Base-by-base conservation (phyloP, 768 basidiomycete genomes). In the Tricholoma furcatifolium region DNA sequence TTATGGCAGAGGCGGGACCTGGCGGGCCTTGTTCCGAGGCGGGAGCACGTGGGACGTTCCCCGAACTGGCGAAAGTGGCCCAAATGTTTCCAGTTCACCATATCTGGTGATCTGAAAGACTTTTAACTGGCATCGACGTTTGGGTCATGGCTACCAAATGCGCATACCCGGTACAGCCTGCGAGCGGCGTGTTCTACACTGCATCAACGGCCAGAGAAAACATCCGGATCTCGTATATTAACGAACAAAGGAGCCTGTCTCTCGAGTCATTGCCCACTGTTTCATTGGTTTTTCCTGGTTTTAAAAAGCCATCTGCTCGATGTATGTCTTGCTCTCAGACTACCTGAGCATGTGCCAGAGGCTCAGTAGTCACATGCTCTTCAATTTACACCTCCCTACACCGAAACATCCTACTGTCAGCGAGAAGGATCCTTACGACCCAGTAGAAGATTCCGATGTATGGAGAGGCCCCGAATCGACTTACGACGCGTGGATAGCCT, bases 401-500 rank as follows among this genome's bases (percentile, higher is more conserved):
- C 43, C 65, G n/a, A 65, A 64, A 51, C 51, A 59, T 36, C 43
- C 36, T 18, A 38, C 15, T 38, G 5, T 53, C 42, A 42, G 52
- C 6, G 52, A 43, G 14, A 58, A 61, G 30, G 48, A 43, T 2
- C 30, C 34, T 35, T 43, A 57, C 18, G 43, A 54, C 40, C 52
- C 53, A 14, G 30, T 41, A 12, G 51, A 47, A 2, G 44, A 41
- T 21, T 27, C 50, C 20, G 46, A 49, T 31, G 34, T 48, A 11
- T 53, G 43, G 35, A 45, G 50, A 40, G 51, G 53, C 21, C 66
- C 70, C 42, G 65, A 71, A 40, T 65, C 71, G 5, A 62, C 74
- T 21, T 79, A 76, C 50, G 78, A 83, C 45, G 79, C 77, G 30
- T 86, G 84, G 84, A 60, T 82, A 15, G 75, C 81, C 10, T 86